Conservation (phyloP, 2,329 filamentous ascomycete genomes). For the Alternaria rosae region DNA sequence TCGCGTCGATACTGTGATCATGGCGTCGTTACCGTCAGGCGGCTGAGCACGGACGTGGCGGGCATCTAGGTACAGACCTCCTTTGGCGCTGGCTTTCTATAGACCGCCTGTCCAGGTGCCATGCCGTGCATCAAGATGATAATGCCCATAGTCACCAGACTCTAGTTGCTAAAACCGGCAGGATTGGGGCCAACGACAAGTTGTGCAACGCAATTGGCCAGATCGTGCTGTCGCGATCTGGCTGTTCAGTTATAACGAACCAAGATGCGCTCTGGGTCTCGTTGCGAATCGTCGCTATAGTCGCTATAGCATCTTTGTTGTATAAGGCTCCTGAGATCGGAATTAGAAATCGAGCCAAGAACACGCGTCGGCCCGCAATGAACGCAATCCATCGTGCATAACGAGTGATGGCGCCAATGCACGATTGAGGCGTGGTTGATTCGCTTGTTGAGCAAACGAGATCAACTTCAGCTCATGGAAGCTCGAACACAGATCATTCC, state of each 20-base stretch:
- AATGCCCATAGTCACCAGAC: not conserved
- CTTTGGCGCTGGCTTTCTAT: too few relatives aligned
- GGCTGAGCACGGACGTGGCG: too few relatives aligned
- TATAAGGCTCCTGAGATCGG: not conserved
- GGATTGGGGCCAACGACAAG: not conserved
- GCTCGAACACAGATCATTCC: not conserved
- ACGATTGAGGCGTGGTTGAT: not conserved
- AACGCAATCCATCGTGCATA: not conserved
- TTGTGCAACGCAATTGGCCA: not conserved
- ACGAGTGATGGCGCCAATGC: not conserved
- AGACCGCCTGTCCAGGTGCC: not conserved
- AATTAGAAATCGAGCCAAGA: not conserved
- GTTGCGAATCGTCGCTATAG: not conserved
- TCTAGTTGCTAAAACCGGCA: not conserved
- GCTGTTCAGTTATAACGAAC: not conserved
- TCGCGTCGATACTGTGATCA: too few relatives aligned
- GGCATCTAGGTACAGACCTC: too few relatives aligned
- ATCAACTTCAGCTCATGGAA: not conserved
- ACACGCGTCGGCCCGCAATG: not conserved
- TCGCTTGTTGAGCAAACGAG: constrained; percentile 1
- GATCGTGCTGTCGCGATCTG: not conserved
- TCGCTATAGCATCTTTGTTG: not conserved
- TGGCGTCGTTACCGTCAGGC: too few relatives aligned
- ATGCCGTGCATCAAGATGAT: not conserved
- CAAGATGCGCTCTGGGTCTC: not conserved